A percentile compares a stretch with the other conserved stretches of the same genome.
phyloP scores from a whole-genome alignment of 345 rosid species.

The Syzygium grande region DNA sequence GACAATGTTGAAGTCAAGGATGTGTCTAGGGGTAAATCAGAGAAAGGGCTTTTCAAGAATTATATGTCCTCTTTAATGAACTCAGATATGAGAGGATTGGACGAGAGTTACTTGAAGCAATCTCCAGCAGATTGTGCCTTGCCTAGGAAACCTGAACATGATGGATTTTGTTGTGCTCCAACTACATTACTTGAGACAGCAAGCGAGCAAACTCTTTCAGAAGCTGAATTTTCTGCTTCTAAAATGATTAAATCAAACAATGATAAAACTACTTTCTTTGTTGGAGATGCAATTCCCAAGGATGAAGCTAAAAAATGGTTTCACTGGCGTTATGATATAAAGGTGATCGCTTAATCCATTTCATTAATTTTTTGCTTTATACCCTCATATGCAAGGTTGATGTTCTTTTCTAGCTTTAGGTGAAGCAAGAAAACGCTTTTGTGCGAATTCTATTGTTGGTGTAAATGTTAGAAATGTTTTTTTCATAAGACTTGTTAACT shows the following conservation, averaged over 20 bases:
- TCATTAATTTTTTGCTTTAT: constrained; percentile 2
- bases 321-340: constrained; percentile 84
- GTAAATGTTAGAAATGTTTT: not conserved
- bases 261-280: constrained; percentile 16
- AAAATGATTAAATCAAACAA: constrained; percentile 6
- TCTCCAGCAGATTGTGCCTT: constrained; percentile 6
- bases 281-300: constrained; percentile 63
- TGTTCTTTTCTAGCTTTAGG: not conserved
- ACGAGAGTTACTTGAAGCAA: constrained; percentile 9
- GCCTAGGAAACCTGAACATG: constrained; percentile 5
- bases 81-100: constrained; percentile 12
- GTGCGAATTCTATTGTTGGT: not conserved
- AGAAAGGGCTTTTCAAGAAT: constrained; percentile 28
- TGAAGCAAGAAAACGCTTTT: not conserved
- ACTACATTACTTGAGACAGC: constrained; percentile 1
- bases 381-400: not conserved
- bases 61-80: constrained; percentile 7
- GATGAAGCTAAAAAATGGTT: constrained; percentile 74
- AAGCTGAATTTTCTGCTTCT: constrained; percentile 11
- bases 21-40: constrained; percentile 2
- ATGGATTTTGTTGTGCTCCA: constrained; percentile 1
- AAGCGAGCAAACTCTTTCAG: constrained; percentile 15
- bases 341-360: constrained; percentile 35
- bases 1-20: not conserved
- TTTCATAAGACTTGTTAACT: not conserved